phyloP scores from a whole-genome alignment of 2,329 filamentous ascomycete species.

The Gremmenia infestans region DNA sequence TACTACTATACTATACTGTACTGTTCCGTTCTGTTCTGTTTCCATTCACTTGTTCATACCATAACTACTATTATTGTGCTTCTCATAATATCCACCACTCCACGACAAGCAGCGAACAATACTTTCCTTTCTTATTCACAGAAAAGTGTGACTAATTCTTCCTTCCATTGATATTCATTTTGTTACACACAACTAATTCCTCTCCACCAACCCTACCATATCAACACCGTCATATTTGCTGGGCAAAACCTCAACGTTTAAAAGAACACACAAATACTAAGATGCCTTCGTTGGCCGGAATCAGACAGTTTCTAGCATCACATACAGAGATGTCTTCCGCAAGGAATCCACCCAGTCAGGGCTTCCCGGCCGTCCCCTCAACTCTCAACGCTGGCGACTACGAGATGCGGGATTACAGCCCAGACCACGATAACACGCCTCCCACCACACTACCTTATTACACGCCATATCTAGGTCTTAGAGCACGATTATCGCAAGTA shows the following conservation, averaged over 20 bases:
- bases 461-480: conserved; percentile 89
- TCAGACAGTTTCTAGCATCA: conserved; percentile 27
- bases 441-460: conserved; percentile 61
- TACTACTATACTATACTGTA: no score
- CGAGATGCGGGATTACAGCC: conserved; percentile 27
- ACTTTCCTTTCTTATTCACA: conserved; percentile 15
- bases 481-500: conserved; percentile 84
- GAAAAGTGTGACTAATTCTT: conserved; percentile 12
- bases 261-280: conserved; percentile 24
- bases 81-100: conserved; percentile 16
- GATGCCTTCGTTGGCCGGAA: conserved; percentile 30
- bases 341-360: conserved; percentile 22
- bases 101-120: conserved; percentile 10
- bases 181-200: not conserved
- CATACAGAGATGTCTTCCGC: conserved; percentile 32
- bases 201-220: conserved; percentile 3
- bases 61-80: conserved; percentile 18
- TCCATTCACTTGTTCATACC: conserved; percentile 15
- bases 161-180: conserved; percentile 2
- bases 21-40: not conserved
- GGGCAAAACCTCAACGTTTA: conserved; percentile 2
- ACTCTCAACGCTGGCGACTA: conserved; percentile 27
- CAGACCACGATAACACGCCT: conserved; percentile 6
- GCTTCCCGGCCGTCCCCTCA: conserved; percentile 34
- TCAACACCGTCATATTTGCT: not conserved